phyloP scores from a whole-genome alignment of 202 grass and related monocot genomes.

The Zoysia matrella region DNA sequence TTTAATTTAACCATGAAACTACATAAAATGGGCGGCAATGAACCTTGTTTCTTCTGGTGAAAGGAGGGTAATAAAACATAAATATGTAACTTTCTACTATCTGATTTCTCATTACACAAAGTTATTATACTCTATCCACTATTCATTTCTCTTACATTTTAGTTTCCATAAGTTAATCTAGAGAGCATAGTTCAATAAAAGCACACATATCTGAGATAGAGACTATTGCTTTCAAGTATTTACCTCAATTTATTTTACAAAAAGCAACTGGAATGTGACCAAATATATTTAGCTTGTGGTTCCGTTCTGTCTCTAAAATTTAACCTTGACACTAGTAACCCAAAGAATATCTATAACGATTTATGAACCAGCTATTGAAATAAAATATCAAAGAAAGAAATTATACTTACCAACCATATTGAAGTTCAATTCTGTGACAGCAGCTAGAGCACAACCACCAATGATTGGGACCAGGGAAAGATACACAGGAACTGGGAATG shows the following conservation, averaged over 20 bases:
- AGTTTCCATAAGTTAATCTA: slow-evolving; percentile 9
- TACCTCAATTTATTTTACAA: background rate
- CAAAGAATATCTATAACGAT: background rate
- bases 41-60: slow-evolving; percentile 1
- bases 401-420: slow-evolving; percentile 79
- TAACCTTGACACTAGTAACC: background rate
- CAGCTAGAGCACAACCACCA: slow-evolving; percentile 83
- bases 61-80: background rate
- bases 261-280: slow-evolving; percentile 17
- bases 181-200: slow-evolving; percentile 8
- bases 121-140: background rate
- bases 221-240: background rate
- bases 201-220: slow-evolving; percentile 14
- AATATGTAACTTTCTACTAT: background rate
- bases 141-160: background rate
- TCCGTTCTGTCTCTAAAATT: background rate
- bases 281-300: too few relatives aligned
- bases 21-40: background rate
- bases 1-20: too few relatives aligned
- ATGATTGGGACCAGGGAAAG: slow-evolving; percentile 89
- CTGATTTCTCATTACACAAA: slow-evolving; percentile 2
- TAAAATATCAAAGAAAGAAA: slow-evolving; percentile 18
- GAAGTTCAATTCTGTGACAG: slow-evolving; percentile 86
- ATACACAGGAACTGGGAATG: slow-evolving; percentile 78
- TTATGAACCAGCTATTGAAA: background rate